These are phyloP conservation scores for Blastobotrys elegans DNA, from an alignment of 1,139 yeast genomes.

Conservation along the genomic window DNA sequence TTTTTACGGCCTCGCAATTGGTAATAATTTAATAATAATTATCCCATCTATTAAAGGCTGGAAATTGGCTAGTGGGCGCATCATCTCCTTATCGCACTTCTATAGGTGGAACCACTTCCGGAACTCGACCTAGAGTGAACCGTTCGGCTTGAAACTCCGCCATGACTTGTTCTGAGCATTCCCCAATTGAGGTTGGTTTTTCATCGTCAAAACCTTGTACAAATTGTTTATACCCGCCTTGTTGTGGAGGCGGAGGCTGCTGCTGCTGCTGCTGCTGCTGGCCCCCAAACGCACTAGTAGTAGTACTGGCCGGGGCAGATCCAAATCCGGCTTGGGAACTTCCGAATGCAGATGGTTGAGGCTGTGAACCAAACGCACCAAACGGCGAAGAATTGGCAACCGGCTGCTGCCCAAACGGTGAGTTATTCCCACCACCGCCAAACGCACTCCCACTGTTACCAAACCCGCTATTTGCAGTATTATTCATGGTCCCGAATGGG, in stretches of 20 bases:
- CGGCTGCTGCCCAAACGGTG: no score
- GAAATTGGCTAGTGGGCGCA: no score
- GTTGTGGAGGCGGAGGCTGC: neutral
- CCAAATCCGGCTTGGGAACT: constrained; percentile 37
- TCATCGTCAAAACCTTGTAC: constrained; percentile 38
- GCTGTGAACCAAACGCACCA: constrained; percentile 8
- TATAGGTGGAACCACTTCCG: constrained; percentile 76
- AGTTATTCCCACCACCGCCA: constrained; percentile 11
- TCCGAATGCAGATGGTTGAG: constrained; percentile 22
- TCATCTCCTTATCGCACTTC: constrained; percentile 35
- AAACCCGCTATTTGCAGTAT: constrained; percentile 22
- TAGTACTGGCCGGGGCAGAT: constrained; percentile 38
- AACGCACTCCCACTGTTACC: constrained; percentile 11
- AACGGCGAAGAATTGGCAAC: constrained; percentile 4
- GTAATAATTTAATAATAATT: no score
- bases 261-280: neutral
- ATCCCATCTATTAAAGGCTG: no score
- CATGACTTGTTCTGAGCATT: constrained; percentile 41
- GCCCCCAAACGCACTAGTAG: constrained; percentile 38
- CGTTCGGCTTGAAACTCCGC: constrained; percentile 47
- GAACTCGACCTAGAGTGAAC: constrained; percentile 65
- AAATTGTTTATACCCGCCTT: constrained; percentile 15
- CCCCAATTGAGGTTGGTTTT: constrained; percentile 34
- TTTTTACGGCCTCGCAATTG: no score
- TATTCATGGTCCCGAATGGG: constrained; percentile 17